Base-by-base conservation (phyloP, 345 rosid genomes). In the Citrus inodora region DNA sequence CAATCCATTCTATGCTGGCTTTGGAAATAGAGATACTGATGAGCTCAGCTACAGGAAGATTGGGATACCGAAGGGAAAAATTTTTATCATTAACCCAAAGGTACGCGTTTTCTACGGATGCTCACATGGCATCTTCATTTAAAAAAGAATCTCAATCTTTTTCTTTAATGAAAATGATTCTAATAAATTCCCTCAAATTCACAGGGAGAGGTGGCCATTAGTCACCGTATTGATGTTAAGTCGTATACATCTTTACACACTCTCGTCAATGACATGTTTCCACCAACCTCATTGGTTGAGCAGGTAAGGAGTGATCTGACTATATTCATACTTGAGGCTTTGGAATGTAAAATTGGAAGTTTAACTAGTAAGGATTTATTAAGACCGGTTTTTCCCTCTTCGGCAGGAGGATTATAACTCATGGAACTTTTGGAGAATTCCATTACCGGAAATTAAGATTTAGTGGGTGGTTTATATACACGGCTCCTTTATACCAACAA, bases 1-100 rank as follows among this genome's bases (percentile, higher is more conserved):
- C 89, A 94, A 94, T 76, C 98, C 98, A 1, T 94, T 94, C 86
- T 93, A 94, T 48, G 98, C 97, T 8, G 98, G 98, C 19, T 94
- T 93, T 40, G 98, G 97, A 51, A 94, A 93, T 73, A 87, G 98
- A 87, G 97, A 94, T 81, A 94, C 98, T 0, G 98, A 94, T 79
- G 97, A 94, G 77, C 88, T 94, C 74, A 94, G 98, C 82, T 94
- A 94, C 84, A 80, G 88, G 80, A 90, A 91, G 89, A 92, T 94
- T 5, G 97, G 98, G 67, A 94, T 94, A 79, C 98, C 98, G 2
- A 88, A 88, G 87, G 98, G 98, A 17, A 94, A 94, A 82, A 93
- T 90, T 58, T 94, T 93, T 77, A 94, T 92, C 65, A 94, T 94
- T 72, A 94, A 94, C 87, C 98, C 97, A 13, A 92, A 91, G 98